Conservation (phyloP, 352 stramenopile genomes). For the Peronospora belbahrii region DNA sequence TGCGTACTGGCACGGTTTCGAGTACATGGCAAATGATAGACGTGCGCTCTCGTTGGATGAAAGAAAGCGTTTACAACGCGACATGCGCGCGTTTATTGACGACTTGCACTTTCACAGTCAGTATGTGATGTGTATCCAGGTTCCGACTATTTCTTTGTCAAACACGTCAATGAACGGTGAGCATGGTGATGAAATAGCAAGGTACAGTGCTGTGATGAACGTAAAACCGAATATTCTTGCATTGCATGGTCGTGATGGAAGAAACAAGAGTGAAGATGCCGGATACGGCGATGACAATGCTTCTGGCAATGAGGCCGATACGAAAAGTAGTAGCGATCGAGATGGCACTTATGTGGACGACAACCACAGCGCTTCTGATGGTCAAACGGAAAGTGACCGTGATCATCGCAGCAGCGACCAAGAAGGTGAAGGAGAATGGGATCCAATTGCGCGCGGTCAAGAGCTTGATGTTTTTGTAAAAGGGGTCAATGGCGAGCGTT, state of each 20-base stretch:
- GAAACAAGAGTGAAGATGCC: background rate
- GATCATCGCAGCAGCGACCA: background rate
- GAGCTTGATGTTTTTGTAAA: constrained; percentile 73
- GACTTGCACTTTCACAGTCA: constrained; percentile 79
- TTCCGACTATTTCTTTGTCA: constrained; percentile 41
- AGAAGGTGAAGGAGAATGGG: constrained; percentile 7
- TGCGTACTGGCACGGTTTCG: constrained; percentile 65
- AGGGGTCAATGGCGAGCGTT: constrained; percentile 47
- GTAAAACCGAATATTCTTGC: background rate
- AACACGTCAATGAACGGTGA: constrained; percentile 8
- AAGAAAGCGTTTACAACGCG: constrained; percentile 31
- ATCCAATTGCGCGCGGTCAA: constrained; percentile 32
- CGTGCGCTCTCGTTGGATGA: constrained; percentile 57
- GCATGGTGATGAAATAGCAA: background rate
- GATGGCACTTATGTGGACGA: background rate
- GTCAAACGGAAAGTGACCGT: background rate
- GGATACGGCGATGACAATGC: background rate
- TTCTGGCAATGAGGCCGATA: background rate
- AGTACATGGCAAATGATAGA: constrained; percentile 36
- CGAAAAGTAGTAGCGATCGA: background rate
- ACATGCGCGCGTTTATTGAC: constrained; percentile 53
- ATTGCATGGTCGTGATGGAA: background rate
- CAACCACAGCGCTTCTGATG: background rate
- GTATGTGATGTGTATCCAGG: constrained; percentile 65
- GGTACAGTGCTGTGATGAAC: constrained; percentile 2